phyloP scores from a whole-genome alignment of 352 stramenopile species.

The Phytophthora kernoviae region DNA sequence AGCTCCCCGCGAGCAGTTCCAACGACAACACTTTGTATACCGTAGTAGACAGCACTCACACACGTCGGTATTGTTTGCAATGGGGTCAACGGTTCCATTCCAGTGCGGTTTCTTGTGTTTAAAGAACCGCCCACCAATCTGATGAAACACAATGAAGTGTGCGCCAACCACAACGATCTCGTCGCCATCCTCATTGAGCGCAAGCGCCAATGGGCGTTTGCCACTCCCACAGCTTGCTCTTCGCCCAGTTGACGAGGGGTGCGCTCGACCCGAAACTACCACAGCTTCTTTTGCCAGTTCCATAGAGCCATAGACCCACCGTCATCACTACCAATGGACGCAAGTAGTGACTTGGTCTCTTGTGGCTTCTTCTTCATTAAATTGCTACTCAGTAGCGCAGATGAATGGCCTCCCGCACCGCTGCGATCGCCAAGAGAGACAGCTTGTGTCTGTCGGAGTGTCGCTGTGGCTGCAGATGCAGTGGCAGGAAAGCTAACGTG shows the following conservation, averaged over 20 bases:
- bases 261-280: slow-evolving; percentile 58
- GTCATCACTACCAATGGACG: slow-evolving; percentile 64
- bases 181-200: slow-evolving; percentile 70
- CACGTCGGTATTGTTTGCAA: slow-evolving; percentile 55
- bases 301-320: slow-evolving; percentile 80
- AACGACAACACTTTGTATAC: slow-evolving; percentile 56
- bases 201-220: slow-evolving; percentile 55
- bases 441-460: slow-evolving; percentile 38
- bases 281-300: slow-evolving; percentile 77
- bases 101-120: slow-evolving; percentile 71
- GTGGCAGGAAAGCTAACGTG: slow-evolving; percentile 63
- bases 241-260: slow-evolving; percentile 22
- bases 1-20: slow-evolving; percentile 68
- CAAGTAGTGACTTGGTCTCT: slow-evolving; percentile 62
- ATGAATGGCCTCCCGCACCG: slow-evolving; percentile 28
- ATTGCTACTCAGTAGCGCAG: slow-evolving; percentile 42
- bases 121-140: slow-evolving; percentile 61
- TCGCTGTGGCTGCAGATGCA: slow-evolving; percentile 46
- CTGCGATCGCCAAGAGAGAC: slow-evolving; percentile 34
- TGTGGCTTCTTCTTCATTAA: slow-evolving; percentile 59
- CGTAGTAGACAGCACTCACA: slow-evolving; percentile 62
- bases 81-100: slow-evolving; percentile 27
- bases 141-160: slow-evolving; percentile 69
- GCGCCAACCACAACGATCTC: slow-evolving; percentile 69
- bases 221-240: slow-evolving; percentile 11